A percentile compares a stretch with the other conserved stretches of the same genome.
phyloP scores from a whole-genome alignment of 805 yeast species.

The Geotrichum ghanense region DNA sequence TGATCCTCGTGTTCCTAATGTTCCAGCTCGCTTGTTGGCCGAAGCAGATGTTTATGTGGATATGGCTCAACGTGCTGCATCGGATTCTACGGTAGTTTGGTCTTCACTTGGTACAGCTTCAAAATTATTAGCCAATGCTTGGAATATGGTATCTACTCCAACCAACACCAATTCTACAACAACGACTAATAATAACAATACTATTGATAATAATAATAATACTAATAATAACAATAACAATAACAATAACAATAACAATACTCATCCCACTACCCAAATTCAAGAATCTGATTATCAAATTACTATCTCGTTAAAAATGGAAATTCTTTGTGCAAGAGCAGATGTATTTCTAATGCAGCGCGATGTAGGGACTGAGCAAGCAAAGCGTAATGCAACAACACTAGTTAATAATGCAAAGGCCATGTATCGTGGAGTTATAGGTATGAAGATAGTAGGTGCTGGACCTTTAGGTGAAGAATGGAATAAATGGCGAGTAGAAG shows the following conservation, averaged over 20 bases:
- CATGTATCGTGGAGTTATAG: not conserved
- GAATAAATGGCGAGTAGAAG: not conserved
- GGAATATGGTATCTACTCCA: slow-evolving; percentile 4
- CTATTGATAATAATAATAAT: too few relatives aligned
- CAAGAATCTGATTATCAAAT: not conserved
- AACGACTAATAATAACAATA: too few relatives aligned
- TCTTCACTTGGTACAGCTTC: not conserved
- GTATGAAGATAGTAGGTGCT: not conserved
- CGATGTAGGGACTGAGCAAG: slow-evolving; percentile 11
- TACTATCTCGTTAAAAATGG: slow-evolving; percentile 9
- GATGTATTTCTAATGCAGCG: slow-evolving; percentile 18
- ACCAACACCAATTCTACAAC: too few relatives aligned
- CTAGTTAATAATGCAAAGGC: slow-evolving; percentile 16
- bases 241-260: too few relatives aligned
- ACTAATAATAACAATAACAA: too few relatives aligned
- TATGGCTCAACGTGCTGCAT: not conserved
- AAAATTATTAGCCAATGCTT: not conserved
- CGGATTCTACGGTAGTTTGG: not conserved
- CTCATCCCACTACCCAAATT: too few relatives aligned
- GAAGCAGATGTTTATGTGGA: not conserved
- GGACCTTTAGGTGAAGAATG: not conserved
- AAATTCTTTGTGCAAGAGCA: slow-evolving; percentile 14
- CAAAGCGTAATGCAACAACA: slow-evolving; percentile 12
- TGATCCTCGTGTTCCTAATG: not conserved
- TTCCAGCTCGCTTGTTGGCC: not conserved